Conservation (phyloP, 2,329 filamentous ascomycete genomes). For the Penicillium sp. region DNA sequence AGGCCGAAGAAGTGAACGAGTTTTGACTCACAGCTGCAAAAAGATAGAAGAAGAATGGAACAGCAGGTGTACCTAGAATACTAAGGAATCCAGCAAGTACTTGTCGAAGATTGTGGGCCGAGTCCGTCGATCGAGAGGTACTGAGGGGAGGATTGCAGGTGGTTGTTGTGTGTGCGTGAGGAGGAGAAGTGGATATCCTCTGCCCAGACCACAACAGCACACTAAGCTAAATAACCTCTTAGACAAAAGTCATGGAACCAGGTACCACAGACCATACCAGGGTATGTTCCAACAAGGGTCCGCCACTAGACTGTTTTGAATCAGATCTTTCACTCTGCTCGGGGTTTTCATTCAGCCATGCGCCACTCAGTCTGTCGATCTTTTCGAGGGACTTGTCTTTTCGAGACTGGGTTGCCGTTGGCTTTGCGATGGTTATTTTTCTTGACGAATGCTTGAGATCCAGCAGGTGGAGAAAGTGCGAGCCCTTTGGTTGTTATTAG, state of each 20-base stretch:
- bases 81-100: neutral
- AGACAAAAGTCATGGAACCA: neutral
- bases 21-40: neutral
- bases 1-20: neutral
- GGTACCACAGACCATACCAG: neutral
- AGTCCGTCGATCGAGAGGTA: neutral
- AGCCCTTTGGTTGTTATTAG: neutral
- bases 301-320: neutral
- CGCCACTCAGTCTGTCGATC: conserved; percentile 1
- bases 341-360: neutral
- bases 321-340: neutral
- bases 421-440: neutral
- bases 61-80: neutral
- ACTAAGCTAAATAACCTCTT: neutral
- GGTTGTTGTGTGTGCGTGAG: neutral
- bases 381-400: neutral
- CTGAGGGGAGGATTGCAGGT: neutral
- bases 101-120: neutral
- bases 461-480: neutral
- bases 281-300: neutral
- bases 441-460: neutral
- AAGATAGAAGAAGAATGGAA: neutral
- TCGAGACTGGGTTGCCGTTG: neutral
- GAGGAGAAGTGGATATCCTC: conserved; percentile 1
- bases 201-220: neutral